Evolutionary conservation across 352 stramenopile species (phyloP), one percentile per base, ranked within the genome.

Genomic region (Pythium apleroticum): DNA sequence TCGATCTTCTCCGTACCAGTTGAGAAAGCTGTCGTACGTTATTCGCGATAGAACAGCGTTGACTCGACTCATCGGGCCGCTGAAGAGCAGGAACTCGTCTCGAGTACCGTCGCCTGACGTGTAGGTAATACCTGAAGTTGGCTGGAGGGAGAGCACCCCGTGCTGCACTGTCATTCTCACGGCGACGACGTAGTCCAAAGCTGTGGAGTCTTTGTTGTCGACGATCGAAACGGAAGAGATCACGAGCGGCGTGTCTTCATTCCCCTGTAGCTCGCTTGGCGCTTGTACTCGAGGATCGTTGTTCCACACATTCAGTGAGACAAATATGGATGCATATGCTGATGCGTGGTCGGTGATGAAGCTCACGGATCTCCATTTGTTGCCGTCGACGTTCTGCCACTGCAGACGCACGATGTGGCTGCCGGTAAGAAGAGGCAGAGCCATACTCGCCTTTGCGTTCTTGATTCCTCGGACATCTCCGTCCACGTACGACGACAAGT

Each of bases 321-420:
- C 66, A 68, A 92, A 91, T 15, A 93, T 72, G 7, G 83, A 87
- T 22, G 77, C 76, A 48, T 90, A 88, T 0, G 85, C 84, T 10
- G 79, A 89, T 11, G 71, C 66, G 57, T 86, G 61, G 33, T 93
- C 81, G 0, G 81, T 89, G 49, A 93, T 77, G 63, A 90, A 90
- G 30, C 74, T 89, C 25, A 93, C 84, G 9, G 77, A 73, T 25
- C 64, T 75, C 84, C 84, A 93, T 30, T 77, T 73, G 57, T 57
- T 89, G 19, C 80, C 80, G 52, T 90, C 82, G 0, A 91, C 73
- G 28, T 90, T 91, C 69, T 93, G 75, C 85, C 85, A 93, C 52
- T 91, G 85, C 2, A 93, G 54, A 48, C 82, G 77, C 15, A 74
- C 76, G 31, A 75, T 85, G 63, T 93, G 85, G 7, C 65, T 85